phyloP scores from a whole-genome alignment of 208 protist genomes.

The Trypanosoma cruzi region DNA sequence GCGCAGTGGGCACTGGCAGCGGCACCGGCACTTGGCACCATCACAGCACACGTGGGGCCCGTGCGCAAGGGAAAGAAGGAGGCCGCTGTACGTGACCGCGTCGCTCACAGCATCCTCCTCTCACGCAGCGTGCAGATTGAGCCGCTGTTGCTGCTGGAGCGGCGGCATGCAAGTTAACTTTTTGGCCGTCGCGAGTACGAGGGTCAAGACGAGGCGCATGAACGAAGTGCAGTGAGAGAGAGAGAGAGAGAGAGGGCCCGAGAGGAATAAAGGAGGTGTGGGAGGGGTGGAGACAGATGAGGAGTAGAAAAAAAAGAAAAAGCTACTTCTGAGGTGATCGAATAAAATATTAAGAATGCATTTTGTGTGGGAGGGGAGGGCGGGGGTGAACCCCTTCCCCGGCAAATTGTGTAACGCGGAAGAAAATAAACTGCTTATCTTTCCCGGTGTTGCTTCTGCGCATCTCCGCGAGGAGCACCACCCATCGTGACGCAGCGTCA shows the following conservation, averaged over 20 bases:
- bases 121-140: constrained; percentile 74
- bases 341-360: too few relatives aligned
- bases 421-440: neutral
- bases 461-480: neutral
- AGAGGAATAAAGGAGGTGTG: neutral
- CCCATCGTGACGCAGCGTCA: neutral
- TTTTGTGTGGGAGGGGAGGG: neutral
- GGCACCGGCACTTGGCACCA: constrained; percentile 57
- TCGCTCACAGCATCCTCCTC: constrained; percentile 60
- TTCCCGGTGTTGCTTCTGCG: neutral
- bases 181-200: neutral
- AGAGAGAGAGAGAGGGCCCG: neutral
- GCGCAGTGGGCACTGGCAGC: constrained; percentile 60
- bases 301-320: constrained; percentile 1
- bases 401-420: neutral
- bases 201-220: neutral
- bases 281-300: neutral
- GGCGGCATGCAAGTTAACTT: neutral
- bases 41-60: constrained; percentile 70
- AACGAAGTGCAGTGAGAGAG: neutral
- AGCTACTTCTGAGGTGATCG: neutral
- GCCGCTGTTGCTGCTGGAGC: constrained; percentile 23
- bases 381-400: neutral
- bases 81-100: constrained; percentile 60
- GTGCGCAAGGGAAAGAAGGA: constrained; percentile 57